Evolutionary conservation across 495 filamentous ascomycete genomes (phyloP), one percentile per base, ranked within the genome.

Genomic region (Alectoria sarmentosa): DNA sequence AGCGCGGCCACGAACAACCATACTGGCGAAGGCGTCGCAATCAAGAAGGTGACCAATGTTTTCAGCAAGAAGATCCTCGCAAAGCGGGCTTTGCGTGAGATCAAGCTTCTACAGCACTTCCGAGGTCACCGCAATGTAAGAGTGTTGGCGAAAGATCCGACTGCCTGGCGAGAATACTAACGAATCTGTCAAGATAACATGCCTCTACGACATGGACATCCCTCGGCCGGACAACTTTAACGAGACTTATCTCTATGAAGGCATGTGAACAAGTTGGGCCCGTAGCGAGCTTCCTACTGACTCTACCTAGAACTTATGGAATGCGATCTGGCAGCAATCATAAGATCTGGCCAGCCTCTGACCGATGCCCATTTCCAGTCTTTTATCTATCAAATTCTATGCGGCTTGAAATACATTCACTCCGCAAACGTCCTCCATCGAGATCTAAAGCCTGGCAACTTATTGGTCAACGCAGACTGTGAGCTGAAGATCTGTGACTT

Each of bases 11-110:
- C 90, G 61, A 97, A 98, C 79, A 86, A 83, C 71, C 84, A 89
- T 74, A 96, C 90, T 19, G 87, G 86, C 70, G 94, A 98, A 73
- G 94, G 94, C n/a, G 92, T 98, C 62, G 94, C 94, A 65, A 91
- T 98, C 78, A 98, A 98, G 81, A 98, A 98, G 76, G 90, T 98
- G 72, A 98, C 94, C 77, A 98, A 98, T 88, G 95, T 98, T 66
- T 98, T 98, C 82, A 96, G 92, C 84, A 98, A 98, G 81, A 98
- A 98, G 86, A 98, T 98, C 69, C 80, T 98, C 65, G 94, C 94
- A 65, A 98, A 98, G 83, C 90, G 94, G 69, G 94, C 95, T 61
- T 77, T 98, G 79, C 85, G 95, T 75, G 94, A 98, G 79, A 97
- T 98, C 76, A 98, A 98, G 83, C 84, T 98, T 65, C 83, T 98